Base-by-base conservation (phyloP, 169 alveolate species). In the Cryptosporidium muris region DNA sequence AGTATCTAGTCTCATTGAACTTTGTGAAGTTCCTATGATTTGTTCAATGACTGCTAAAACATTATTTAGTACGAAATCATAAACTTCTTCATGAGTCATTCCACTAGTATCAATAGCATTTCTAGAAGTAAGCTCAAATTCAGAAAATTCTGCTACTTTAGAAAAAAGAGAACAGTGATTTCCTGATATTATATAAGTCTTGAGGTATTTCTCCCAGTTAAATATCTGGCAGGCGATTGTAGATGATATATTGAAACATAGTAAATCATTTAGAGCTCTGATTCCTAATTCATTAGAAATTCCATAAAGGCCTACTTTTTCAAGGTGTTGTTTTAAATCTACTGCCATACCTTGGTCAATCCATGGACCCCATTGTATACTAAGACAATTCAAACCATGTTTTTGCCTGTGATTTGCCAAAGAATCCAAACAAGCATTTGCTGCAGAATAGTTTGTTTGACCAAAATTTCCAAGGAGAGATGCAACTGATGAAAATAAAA, bases 321-420 rank as follows among this genome's bases (percentile, higher is more conserved):
- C 93, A 43, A 90, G 16, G 40, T 80, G 91, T 67, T 68, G 90
- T 51, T 47, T 16, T 65, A 90, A 52, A 40, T 90, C 90, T 81
- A 81, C 89, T 36, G 91, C 91, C 91, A 88, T 88, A 37, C 91
- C 91, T 11, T 68, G 65, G 43, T 88, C 90, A 45, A 54, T 64
- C 94, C 94, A 91, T 38, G 93, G 93, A 3, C 94, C 94, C 94
- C 94, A 91, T 65, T 91, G 94, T 51, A 91, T 80, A 60, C 91
- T 81, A 62, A 65, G 88, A 6, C 90, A 88, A 14, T 82, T 51
- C 45, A 91, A 62, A 6, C 91, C 91, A 16, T 34, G 36, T 3
- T 65, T 64, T 65, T 82, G 65, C 43, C 95, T 85, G 66, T 80
- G 80, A 14, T 65, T 56, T 36, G 91, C 88, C 7, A 89, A 82